A percentile compares a stretch with the other conserved stretches of the same genome.
Evolutionary conservation across 768 basidiomycete genomes (phyloP).

Genomic region (Calocera cornea): DNA sequence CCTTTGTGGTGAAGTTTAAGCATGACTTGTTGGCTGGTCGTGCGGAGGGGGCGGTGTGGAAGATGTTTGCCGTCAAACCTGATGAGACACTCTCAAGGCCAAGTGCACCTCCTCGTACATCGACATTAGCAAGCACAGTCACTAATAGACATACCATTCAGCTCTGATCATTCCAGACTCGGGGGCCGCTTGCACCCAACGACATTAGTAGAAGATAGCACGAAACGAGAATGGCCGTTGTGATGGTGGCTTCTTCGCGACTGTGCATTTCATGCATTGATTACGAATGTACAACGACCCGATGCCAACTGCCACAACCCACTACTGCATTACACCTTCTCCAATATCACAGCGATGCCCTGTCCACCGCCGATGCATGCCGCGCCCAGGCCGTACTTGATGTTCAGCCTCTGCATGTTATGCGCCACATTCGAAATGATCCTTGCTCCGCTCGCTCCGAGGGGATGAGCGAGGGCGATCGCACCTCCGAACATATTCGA

Average conservation of each 20-base stretch:
- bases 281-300: neutral
- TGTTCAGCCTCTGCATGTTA: conserved; percentile 25
- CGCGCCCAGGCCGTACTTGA: conserved; percentile 27
- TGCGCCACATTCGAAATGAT: conserved; percentile 27
- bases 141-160: neutral
- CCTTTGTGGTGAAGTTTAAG: neutral
- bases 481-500: conserved; percentile 25
- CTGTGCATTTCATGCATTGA: neutral
- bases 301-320: too few relatives aligned
- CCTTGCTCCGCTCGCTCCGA: conserved; percentile 19
- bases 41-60: neutral
- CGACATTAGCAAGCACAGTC: neutral
- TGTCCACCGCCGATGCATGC: conserved; percentile 32
- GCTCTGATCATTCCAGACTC: neutral
- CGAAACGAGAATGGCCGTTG: too few relatives aligned
- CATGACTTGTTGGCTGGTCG: neutral
- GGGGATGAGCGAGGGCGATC: conserved; percentile 24
- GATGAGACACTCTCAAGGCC: neutral
- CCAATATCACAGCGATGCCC: conserved; percentile 24
- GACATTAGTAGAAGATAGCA: neutral
- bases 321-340: conserved; percentile 15
- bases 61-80: neutral
- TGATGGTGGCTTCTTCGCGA: too few relatives aligned
- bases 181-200: neutral
- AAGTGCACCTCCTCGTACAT: neutral